Evolutionary conservation across 1,284 basidiomycete species (phyloP), one percentile per base, ranked within the genome.

Genomic region (Trichosporon sp.): DNA sequence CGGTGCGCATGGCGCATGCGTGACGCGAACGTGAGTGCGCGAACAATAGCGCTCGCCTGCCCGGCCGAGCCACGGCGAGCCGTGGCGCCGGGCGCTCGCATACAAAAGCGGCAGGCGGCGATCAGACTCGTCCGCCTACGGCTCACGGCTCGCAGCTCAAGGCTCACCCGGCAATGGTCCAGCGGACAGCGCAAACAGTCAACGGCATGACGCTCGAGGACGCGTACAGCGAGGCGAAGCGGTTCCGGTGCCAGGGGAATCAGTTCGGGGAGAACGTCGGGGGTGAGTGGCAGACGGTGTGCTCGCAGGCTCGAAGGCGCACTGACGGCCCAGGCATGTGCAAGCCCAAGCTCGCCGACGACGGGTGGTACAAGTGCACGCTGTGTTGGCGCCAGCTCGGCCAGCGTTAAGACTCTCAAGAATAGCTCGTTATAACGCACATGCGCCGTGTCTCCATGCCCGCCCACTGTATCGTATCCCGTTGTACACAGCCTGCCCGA

Each of bases 321-420:
- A n/a, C 42, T 34, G 32, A 62, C 62, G 18, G 21, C 21, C 21
- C 51, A 68, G 67, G 63, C 21, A 64, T 53, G 18, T 68, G 67
- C 63, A 65, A 65, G 56, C 67, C 67, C 23, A 47, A 60, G 3
- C 53, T 42, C 13, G 56, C 38, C 2, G 42, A 34, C 6, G 64
- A 65, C 64, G 67, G 67, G 27, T 42, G 38, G 21, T 34, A 60
- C 42, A 25, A 62, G 27, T 68, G 67, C 63, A 60, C 53, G 64
- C 35, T 63, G 23, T 63, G 62, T 23, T 15, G 21, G 21, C 62
- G 62, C 3, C 35, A 38, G 12, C 35, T 63, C 9, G 62, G 62
- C 62, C 9, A 63, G 56, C 56, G 15, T 18, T 60, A 31, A 11
- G 13, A 15, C 27, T 12, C n/a, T 47, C 47, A 51, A 23, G 7